Base-by-base conservation (phyloP, 352 stramenopile species). In the Phytophthora foliorum region DNA sequence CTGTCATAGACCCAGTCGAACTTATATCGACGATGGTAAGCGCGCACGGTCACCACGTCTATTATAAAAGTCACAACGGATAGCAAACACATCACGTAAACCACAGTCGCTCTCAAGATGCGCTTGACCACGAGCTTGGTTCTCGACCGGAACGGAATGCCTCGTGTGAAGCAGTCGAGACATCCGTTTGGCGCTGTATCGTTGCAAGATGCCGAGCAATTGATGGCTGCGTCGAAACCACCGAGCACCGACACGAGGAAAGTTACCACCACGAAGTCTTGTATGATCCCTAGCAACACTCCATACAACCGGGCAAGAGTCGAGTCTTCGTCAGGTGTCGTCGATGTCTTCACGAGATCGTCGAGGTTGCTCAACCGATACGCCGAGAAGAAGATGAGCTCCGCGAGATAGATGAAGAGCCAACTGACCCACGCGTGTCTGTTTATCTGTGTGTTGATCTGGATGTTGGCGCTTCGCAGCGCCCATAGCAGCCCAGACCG, bases 141-240 rank as follows among this genome's bases (percentile, higher is more conserved):
- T 21, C 60, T 39, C 4, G 60, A 64, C 8, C 21, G 6, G 34
- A 75, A 60, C 3, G 64, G 69, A n/a, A 78, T 63, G 0, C 70
- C 70, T 7, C 25, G 56, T 5, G 66, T 72, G 32, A 72, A 78
- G 51, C 70, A 78, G 57, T 78, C 70, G 19, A 68, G 50, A 31
- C 59, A 75, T 10, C 70, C 70, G 21, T 78, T 72, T 1, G 70
- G 70, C 2, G 70, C 66, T 34, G 70, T 75, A 46, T 78, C 70
- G 21, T 78, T 75, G 60, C 70, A 78, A 19, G 36, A 67, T 16
- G 46, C 29, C 13, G 34, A 63, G 13, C 42, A 34, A 46, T 78
- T 78, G 57, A 78, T 63, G 4, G 22, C 29, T 11, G 70, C 70
- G 24, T 78, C 70, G 22, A 78, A 64, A 5, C 51, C n/a, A 3